These are phyloP conservation scores for Umbelopsis sp. DNA, from an alignment of 192 early-diverging fungal species.

Conservation along the genomic window DNA sequence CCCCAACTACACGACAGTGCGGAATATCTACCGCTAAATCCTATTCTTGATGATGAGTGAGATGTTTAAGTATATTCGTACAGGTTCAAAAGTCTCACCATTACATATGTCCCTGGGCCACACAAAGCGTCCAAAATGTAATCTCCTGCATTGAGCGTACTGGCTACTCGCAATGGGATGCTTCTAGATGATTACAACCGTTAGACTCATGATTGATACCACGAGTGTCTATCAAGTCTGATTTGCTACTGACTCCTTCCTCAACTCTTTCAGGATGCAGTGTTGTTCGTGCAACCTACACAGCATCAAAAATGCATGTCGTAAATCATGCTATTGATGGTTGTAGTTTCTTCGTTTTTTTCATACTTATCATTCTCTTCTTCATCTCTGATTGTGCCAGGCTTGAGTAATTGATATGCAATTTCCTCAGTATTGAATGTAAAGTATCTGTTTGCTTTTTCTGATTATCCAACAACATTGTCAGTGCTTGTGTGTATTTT, in stretches of 20 bases:
- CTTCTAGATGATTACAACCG: background rate
- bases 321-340: background rate
- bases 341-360: background rate
- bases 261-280: background rate
- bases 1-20: background rate
- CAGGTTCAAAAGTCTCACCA: background rate
- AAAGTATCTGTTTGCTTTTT: too few relatives aligned
- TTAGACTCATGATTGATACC: background rate
- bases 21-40: background rate
- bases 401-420: too few relatives aligned
- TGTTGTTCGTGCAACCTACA: background rate
- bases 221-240: background rate
- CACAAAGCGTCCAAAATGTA: background rate
- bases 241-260: background rate
- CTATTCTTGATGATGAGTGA: background rate
- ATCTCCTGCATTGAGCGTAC: background rate
- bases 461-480: too few relatives aligned
- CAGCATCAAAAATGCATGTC: background rate
- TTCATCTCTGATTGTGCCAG: background rate
- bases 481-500: too few relatives aligned
- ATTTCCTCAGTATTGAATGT: too few relatives aligned
- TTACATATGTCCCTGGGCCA: conserved; percentile 7
- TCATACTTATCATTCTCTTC: background rate
- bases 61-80: too few relatives aligned
- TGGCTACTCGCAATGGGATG: background rate